Evolutionary conservation across 2,329 filamentous ascomycete genomes (phyloP).

Genomic region (Trichoderma koningiopsis): DNA sequence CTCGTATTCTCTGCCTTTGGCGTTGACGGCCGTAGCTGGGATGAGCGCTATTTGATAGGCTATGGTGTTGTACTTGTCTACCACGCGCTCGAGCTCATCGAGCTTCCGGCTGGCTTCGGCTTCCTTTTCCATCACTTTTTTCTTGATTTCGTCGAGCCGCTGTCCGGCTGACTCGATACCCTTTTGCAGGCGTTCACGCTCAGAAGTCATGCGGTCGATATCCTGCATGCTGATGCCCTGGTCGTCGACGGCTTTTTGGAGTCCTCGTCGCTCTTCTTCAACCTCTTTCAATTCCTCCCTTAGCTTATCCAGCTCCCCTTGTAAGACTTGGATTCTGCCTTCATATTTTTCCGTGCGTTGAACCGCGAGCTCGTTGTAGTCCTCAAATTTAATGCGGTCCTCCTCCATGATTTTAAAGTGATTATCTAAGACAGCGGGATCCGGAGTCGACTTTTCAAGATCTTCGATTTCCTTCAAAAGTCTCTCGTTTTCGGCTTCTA

Average conservation of each 20-base stretch:
- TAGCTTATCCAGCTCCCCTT: conserved; percentile 81
- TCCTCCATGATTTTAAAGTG: conserved; percentile 93
- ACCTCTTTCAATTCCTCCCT: conserved; percentile 73
- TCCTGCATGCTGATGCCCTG: conserved; percentile 96
- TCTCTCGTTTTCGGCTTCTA: conserved; percentile 83
- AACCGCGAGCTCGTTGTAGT: conserved; percentile 84
- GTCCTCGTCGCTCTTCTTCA: conserved; percentile 75
- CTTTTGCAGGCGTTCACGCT: conserved; percentile 89
- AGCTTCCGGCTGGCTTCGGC: conserved; percentile 81
- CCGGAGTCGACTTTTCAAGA: conserved; percentile 81
- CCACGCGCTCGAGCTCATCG: conserved; percentile 86
- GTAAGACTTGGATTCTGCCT: conserved; percentile 75
- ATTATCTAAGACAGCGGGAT: conserved; percentile 81
- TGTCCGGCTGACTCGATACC: conserved; percentile 76
- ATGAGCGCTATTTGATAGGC: conserved; percentile 94
- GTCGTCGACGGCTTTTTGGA: conserved; percentile 86
- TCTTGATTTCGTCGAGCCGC: conserved; percentile 83
- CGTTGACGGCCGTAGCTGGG: conserved; percentile 79
- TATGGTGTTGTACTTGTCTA: conserved; percentile 90
- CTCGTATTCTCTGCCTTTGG: conserved; percentile 83
- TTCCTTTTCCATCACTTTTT: conserved; percentile 81
- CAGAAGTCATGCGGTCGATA: conserved; percentile 97
- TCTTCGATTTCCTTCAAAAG: conserved; percentile 86
- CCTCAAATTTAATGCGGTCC: conserved; percentile 92
- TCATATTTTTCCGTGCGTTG: conserved; percentile 89